Base-by-base conservation (phyloP, 2,329 filamentous ascomycete species). In the Claviceps lovelessii region DNA sequence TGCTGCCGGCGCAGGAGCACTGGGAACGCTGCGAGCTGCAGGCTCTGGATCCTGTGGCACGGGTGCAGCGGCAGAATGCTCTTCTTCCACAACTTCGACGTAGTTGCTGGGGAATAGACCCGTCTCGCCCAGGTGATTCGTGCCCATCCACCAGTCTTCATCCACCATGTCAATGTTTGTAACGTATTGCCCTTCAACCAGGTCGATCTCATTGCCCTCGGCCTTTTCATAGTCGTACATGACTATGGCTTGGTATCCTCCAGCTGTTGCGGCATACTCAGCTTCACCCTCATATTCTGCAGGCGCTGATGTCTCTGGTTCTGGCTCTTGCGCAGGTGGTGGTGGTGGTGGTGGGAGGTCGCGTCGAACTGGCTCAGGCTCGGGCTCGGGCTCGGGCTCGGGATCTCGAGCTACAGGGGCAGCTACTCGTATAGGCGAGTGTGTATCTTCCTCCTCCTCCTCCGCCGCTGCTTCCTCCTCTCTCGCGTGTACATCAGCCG, bases 111-210 rank as follows among this genome's bases (percentile, higher is more conserved):
- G 93, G 77, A 98, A 97, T 41, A 98, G 76, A 50, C 93, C 93
- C 56, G 77, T 84, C 69, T 96, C 89, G 62, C 93, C 93, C 58
- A 76, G 77, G 28, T 78, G 73, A 73, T 97, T 98, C 61, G 86
- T 88, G 47, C 94, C 93, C 80, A 95, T 86, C 93, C 93, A 98
- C 93, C 93, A 98, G 67, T 98, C 91, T 52, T 94, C 86, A 62
- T 97, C 93, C 2, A 98, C 89, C 87, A 94, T 94, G 59, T 97
- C 89, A 63, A 98, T 95, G 66, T 95, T 85, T 29, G 80, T 90
- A 42, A 98, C 85, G 59, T 84, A 81, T 63, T 96, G 88, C 58
- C 90, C 90, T 71, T 98, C 93, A 31, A 80, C 77, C 19, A 98
- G 78, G 60, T 95, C 90, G 55, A 98, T 81, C 72, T 98, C 93